Base-by-base conservation (phyloP, 129 eudicot genomes). In the Flaveria brownii region DNA sequence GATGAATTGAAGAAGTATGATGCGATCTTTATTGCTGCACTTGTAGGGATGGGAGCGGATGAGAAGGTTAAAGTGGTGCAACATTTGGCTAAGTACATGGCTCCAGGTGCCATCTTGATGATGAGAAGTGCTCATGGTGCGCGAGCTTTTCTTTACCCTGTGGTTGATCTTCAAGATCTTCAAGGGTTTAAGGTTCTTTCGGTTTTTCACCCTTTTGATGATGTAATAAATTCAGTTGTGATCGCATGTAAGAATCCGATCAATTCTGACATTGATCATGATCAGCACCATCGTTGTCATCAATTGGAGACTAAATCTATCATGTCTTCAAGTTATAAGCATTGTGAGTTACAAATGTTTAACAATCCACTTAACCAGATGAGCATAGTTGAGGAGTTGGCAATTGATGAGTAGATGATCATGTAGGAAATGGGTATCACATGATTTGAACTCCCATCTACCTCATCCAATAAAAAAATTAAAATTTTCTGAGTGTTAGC, bases 51-150 rank as follows among this genome's bases (percentile, higher is more conserved):
- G 97, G 86, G 87, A 52, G 82, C 66, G 13, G 85, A 80, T 17
- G 95, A 86, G n/a, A 93, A 93, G 75, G 76, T 76, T 67, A 60
- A 61, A 33, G 90, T 89, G 18, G 81, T 94, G 30, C 86, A 84
- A 17, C 97, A 91, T 75, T 64, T 94, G 80, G 88, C 83, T 1
- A 83, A 72, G 78, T 68, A 89, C 79, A 91, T 94, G 98, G 85
- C 87, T 39, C 93, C 91, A 0, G 91, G 91, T 15, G 87, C 98
- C 2, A 69, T 82, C 5, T 42, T 94, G 80, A 88, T 94, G 96
- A 52, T 94, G 36, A 82, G 98, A 85, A 94, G 98, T 70, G 98
- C 97, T 18, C 98, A 91, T 68, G 96, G 97, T 1, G 98, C 98
- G 1, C 85, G 96, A 6, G 93, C 91, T 41, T 94, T 94, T 75